These are phyloP conservation scores for Thielaviopsis cerberus DNA, from an alignment of 2,329 filamentous ascomycete genomes.

Conservation along the genomic window DNA sequence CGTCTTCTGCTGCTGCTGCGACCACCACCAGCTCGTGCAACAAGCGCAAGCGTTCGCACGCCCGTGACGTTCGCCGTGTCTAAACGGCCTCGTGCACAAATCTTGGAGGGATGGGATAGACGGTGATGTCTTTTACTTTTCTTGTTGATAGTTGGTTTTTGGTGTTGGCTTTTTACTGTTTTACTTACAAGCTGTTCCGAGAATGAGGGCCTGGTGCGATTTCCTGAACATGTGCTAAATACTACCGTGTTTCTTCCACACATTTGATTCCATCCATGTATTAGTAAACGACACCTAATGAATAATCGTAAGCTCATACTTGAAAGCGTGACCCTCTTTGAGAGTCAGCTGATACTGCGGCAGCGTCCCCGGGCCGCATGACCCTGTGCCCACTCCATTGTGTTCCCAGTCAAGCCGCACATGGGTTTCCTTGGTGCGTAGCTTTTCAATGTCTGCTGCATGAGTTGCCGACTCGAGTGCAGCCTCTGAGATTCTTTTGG, in stretches of 20 bases:
- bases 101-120: background rate
- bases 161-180: background rate
- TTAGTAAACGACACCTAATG: background rate
- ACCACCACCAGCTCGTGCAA: background rate
- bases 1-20: background rate
- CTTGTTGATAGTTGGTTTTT: background rate
- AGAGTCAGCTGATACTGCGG: conserved; percentile 27
- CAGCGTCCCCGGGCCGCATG: conserved; percentile 39
- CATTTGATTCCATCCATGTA: background rate
- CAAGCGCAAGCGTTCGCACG: conserved; percentile 1
- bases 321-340: conserved; percentile 23
- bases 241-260: background rate
- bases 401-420: conserved; percentile 42
- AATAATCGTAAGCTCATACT: conserved; percentile 23
- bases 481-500: conserved; percentile 32
- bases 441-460: conserved; percentile 38
- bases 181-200: background rate
- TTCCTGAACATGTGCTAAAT: background rate
- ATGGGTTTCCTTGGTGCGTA: conserved; percentile 30
- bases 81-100: background rate
- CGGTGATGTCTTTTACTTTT: background rate
- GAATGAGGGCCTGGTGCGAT: background rate
- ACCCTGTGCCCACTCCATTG: conserved; percentile 43
- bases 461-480: conserved; percentile 38
- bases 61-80: conserved; percentile 2